A percentile compares a stretch with the other conserved stretches of the same genome.
Evolutionary conservation across 768 basidiomycete species (phyloP).

Genomic region (Pisolithus tinctorius): DNA sequence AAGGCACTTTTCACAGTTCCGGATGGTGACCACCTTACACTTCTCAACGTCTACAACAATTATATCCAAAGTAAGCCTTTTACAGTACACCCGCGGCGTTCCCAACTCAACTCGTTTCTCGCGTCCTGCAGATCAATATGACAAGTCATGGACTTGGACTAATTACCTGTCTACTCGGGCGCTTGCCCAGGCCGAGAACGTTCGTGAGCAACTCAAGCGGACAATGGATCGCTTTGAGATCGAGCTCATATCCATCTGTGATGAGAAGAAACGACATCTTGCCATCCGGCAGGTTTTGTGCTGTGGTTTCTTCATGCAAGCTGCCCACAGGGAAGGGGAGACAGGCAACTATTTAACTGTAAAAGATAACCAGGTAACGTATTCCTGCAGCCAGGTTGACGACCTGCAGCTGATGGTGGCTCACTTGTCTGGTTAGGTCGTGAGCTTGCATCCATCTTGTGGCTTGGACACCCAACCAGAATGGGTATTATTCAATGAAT

Average conservation of each 20-base stretch:
- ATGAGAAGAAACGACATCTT: constrained; percentile 63
- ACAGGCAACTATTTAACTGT: constrained; percentile 84
- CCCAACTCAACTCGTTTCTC: background rate
- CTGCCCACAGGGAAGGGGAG: constrained; percentile 91
- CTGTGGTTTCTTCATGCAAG: constrained; percentile 97
- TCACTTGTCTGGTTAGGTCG: constrained; percentile 6
- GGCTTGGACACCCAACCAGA: constrained; percentile 84
- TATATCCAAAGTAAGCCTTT: constrained; percentile 67
- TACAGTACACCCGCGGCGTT: background rate
- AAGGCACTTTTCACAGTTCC: constrained; percentile 86
- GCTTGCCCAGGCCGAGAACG: constrained; percentile 88
- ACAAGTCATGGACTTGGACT: constrained; percentile 86
- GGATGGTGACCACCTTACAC: constrained; percentile 92
- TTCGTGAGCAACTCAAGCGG: constrained; percentile 80
- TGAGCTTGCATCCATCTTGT: constrained; percentile 65
- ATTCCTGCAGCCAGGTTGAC: background rate
- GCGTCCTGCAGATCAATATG: constrained; percentile 50
- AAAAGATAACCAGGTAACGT: constrained; percentile 82
- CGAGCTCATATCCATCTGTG: constrained; percentile 58
- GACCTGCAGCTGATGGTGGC: background rate
- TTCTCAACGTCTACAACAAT: constrained; percentile 93
- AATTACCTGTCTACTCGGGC: constrained; percentile 86
- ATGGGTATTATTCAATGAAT: constrained; percentile 93
- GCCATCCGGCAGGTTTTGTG: constrained; percentile 81
- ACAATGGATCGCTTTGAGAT: constrained; percentile 90